These are phyloP conservation scores for Astrocystis sublimbata DNA, from an alignment of 495 filamentous ascomycete genomes.

Conservation along the genomic window DNA sequence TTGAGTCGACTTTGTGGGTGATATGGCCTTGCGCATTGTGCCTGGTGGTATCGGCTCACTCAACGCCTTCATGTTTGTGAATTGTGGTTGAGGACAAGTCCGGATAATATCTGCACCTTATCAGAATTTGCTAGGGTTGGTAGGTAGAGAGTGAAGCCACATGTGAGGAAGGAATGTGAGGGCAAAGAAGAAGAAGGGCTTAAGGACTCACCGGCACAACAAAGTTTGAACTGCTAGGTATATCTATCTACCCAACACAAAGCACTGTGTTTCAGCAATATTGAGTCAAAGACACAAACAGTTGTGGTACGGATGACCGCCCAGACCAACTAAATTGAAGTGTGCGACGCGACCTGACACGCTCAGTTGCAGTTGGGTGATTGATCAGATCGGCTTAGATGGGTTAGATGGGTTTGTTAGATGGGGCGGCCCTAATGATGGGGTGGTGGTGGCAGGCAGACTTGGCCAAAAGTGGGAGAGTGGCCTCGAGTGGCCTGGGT, in stretches of 20 bases:
- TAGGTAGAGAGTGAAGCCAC: neutral
- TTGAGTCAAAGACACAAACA: neutral
- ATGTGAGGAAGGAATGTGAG: neutral
- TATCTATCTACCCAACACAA: too few relatives aligned
- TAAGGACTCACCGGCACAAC: neutral
- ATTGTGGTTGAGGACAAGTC: too few relatives aligned
- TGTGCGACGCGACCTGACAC: slow-evolving; percentile 1
- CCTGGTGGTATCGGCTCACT: neutral
- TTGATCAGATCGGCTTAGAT: too few relatives aligned
- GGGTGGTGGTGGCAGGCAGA: neutral
- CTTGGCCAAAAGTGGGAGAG: too few relatives aligned
- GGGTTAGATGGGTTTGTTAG: too few relatives aligned
- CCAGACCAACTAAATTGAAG: neutral
- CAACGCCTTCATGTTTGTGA: slow-evolving; percentile 4
- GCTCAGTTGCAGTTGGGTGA: neutral
- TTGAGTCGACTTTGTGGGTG: neutral
- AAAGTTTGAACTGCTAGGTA: neutral
- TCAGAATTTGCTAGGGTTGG: too few relatives aligned
- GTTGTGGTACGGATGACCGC: neutral
- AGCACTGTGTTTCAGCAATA: neutral
- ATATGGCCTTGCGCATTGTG: neutral
- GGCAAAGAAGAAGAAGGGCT: neutral
- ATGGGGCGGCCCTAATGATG: neutral
- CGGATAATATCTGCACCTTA: neutral
- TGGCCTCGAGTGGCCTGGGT: too few relatives aligned